These are phyloP conservation scores for Solanum piurae DNA, from an alignment of 257 asterid genomes.

Conservation along the genomic window DNA sequence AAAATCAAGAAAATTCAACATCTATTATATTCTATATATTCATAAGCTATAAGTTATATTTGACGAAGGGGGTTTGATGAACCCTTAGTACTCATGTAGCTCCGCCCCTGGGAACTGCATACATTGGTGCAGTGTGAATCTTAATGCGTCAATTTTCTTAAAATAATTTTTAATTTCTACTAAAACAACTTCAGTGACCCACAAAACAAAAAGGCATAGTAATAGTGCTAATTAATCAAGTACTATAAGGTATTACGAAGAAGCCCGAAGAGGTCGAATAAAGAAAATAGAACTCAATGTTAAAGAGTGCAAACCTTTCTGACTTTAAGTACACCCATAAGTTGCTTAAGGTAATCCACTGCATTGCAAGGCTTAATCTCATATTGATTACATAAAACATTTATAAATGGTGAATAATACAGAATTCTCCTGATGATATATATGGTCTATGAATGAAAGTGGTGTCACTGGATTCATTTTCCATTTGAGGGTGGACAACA, in stretches of 20 bases:
- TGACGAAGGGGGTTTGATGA: neutral
- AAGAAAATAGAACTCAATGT: neutral
- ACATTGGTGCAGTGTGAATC: neutral
- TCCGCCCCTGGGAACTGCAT: neutral
- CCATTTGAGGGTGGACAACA: too few relatives aligned
- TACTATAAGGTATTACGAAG: too few relatives aligned
- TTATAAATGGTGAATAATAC: conserved; percentile 25
- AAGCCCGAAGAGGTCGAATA: neutral
- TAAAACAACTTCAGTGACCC: neutral
- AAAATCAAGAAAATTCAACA: too few relatives aligned
- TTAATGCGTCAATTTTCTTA: neutral
- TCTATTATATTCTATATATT: too few relatives aligned
- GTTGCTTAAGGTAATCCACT: conserved; percentile 12
- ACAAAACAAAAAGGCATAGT: neutral
- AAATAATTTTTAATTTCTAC: neutral
- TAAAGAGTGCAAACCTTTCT: conserved; percentile 9
- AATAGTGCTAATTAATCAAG: neutral
- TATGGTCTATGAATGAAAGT: too few relatives aligned
- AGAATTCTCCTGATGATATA: too few relatives aligned
- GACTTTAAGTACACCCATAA: conserved; percentile 14
- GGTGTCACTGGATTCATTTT: too few relatives aligned
- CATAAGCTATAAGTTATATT: too few relatives aligned
- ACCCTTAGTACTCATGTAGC: neutral
- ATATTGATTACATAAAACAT: conserved; percentile 23
- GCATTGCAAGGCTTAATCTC: conserved; percentile 29